Evolutionary conservation across 805 yeast species (phyloP), one percentile per base, ranked within the genome.

Genomic region (Metschnikowia similis): DNA sequence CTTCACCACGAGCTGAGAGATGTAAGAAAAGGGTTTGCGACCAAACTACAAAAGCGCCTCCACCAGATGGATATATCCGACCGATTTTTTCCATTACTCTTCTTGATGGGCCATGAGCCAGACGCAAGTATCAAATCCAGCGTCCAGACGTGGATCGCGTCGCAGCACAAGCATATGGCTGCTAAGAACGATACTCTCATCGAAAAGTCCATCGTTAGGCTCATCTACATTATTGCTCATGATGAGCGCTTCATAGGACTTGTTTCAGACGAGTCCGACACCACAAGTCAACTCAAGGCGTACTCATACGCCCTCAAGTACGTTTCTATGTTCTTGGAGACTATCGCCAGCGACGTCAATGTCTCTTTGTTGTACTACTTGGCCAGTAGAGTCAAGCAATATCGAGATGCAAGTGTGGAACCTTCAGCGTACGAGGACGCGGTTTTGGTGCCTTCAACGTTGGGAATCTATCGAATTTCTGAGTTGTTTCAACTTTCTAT

Each of bases 91-190:
- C 84, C 89, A 0, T 63, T 88, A 21, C 69, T 87, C 0, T 88
- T 85, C 62, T 85, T 87, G 61, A 73, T 79, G 57, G 96, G 94
- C 0, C 83, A 81, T 60, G 97, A 90, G 60, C 92, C 95, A 0
- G 76, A 79, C 29, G 58, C 57, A 2, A 65, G 65, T 0, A 61
- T 89, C 36, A 79, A 74, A 52, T 64, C 67, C 1, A 77, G 80
- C 37, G 76, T 81, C 0, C 73, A 74, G 35, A 85, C 84, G 1
- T 90, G 97, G 96, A 75, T 88, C 5, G 74, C 76, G 41, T 84
- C 92, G 0, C 74, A 84, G 13, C 76, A 77, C 53, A 65, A 65
- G 27, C 66, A 77, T 46, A 61, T 66, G 14, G 59, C 59, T 32
- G 64, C 65, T 6, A 67, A 58, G 41, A 56, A 58, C 7, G 76